These are phyloP conservation scores for Juglanconis oblonga DNA, from an alignment of 2,329 filamentous ascomycete genomes.

Conservation along the genomic window DNA sequence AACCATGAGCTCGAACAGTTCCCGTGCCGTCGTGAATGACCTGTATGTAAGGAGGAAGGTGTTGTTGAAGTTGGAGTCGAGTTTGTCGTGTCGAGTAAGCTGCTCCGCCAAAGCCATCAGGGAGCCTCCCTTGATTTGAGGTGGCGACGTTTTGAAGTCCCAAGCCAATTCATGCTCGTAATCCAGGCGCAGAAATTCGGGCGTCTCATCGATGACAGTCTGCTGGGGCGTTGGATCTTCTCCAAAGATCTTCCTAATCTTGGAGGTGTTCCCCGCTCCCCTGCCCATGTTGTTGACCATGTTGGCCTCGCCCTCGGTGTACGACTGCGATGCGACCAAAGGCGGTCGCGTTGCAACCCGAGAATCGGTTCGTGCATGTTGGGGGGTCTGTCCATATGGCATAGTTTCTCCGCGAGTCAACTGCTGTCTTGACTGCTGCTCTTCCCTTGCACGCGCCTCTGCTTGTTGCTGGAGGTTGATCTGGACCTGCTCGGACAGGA, in stretches of 20 bases:
- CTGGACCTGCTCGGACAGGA: conserved; percentile 79
- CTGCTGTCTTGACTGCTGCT: conserved; percentile 45
- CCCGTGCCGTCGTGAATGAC: conserved; percentile 86
- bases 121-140: conserved; percentile 83
- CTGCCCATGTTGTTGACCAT: conserved; percentile 51
- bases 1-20: conserved; percentile 89
- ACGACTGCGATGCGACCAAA: conserved; percentile 58
- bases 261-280: conserved; percentile 52
- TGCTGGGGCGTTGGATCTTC: conserved; percentile 56
- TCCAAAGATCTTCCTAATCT: conserved; percentile 65
- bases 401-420: conserved; percentile 58
- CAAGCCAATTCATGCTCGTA: conserved; percentile 87
- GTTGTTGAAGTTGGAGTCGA: conserved; percentile 94
- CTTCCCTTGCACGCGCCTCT: conserved; percentile 43
- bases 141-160: conserved; percentile 74
- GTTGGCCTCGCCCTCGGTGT: conserved; percentile 56
- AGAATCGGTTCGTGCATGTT: conserved; percentile 58
- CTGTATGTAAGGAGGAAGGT: conserved; percentile 96
- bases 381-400: conserved; percentile 40
- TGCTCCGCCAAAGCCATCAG: conserved; percentile 89
- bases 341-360: conserved; percentile 45
- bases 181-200: conserved; percentile 81
- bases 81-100: conserved; percentile 89
- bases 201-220: conserved; percentile 66
- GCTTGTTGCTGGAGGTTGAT: conserved; percentile 49